Percentiles rank a stretch among this genome's conserved stretches.
These are phyloP conservation scores for Xylaria sp. DNA, from an alignment of 2,329 filamentous ascomycete genomes.

Conservation along the genomic window DNA sequence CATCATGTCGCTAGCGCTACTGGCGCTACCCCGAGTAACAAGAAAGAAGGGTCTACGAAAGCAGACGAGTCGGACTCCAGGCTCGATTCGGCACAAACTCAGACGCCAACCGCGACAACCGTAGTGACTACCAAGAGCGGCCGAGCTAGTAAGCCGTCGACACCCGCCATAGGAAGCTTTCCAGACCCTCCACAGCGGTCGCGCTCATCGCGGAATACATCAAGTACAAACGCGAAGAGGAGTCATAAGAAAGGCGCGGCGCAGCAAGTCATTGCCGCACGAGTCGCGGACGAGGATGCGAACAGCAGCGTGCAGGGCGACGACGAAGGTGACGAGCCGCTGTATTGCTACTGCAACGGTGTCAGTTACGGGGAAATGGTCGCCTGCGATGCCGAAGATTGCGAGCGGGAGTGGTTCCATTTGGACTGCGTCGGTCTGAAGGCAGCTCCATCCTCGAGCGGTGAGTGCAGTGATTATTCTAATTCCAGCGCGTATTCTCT, in stretches of 20 bases:
- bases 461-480: conserved; percentile 51
- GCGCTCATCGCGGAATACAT: conserved; percentile 53
- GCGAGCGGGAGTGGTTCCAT: conserved; percentile 81
- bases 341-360: conserved; percentile 79
- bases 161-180: conserved; percentile 62
- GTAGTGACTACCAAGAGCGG: conserved; percentile 64
- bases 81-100: conserved; percentile 44
- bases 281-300: conserved; percentile 47
- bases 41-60: conserved; percentile 47
- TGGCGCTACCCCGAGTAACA: conserved; percentile 38
- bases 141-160: conserved; percentile 68
- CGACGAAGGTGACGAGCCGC: conserved; percentile 68
- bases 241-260: conserved; percentile 62
- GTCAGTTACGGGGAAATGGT: conserved; percentile 87
- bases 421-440: conserved; percentile 79
- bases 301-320: conserved; percentile 48
- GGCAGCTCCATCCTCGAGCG: conserved; percentile 74
- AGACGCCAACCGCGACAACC: conserved; percentile 40
- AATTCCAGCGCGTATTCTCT: conserved; percentile 30
- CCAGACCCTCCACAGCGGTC: conserved; percentile 57
- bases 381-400: conserved; percentile 74
- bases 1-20: conserved; percentile 30
- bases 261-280: conserved; percentile 35
- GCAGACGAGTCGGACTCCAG: conserved; percentile 52
- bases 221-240: conserved; percentile 47